Evolutionary conservation across 805 yeast genomes (phyloP).

Genomic region (Hanseniaspora pseudoguilliermondii): DNA sequence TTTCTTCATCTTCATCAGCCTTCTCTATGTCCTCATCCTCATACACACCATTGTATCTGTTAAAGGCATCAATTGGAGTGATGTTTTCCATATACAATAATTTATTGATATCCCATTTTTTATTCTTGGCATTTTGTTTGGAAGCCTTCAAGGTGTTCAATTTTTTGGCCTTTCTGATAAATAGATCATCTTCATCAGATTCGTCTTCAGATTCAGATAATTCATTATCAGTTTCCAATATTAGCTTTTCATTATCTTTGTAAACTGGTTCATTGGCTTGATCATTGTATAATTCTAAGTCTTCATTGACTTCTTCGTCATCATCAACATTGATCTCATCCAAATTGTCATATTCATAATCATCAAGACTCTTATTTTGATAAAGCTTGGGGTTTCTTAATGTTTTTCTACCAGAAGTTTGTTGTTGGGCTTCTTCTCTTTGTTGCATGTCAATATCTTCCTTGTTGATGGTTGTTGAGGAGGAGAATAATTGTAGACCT

Average conservation of each 20-base stretch:
- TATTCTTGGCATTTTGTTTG: conserved; percentile 27
- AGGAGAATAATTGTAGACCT: conserved; percentile 64
- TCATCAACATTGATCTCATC: conserved; percentile 36
- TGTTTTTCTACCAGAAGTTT: conserved; percentile 48
- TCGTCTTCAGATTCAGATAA: conserved; percentile 32
- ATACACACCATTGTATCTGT: conserved; percentile 54
- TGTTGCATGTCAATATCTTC: conserved; percentile 30
- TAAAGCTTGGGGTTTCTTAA: conserved; percentile 52
- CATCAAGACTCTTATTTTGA: conserved; percentile 39
- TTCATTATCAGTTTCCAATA: conserved; percentile 42
- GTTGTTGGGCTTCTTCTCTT: conserved; percentile 23
- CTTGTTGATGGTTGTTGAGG: conserved; percentile 38
- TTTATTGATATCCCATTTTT: conserved; percentile 68
- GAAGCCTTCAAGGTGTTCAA: conserved; percentile 34
- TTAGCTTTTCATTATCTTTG: conserved; percentile 24
- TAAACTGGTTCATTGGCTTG: conserved; percentile 37
- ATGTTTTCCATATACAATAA: conserved; percentile 68
- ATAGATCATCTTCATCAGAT: conserved; percentile 25
- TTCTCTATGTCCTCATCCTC: conserved; percentile 33
- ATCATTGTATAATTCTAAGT: conserved; percentile 30
- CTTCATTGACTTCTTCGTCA: conserved; percentile 30
- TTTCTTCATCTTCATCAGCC: conserved; percentile 31
- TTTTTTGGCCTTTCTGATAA: conserved; percentile 42
- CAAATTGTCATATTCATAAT: conserved; percentile 35
- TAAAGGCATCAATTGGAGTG: conserved; percentile 57